phyloP scores from a whole-genome alignment of 2,329 filamentous ascomycete species.

The Fusarium nurragi region DNA sequence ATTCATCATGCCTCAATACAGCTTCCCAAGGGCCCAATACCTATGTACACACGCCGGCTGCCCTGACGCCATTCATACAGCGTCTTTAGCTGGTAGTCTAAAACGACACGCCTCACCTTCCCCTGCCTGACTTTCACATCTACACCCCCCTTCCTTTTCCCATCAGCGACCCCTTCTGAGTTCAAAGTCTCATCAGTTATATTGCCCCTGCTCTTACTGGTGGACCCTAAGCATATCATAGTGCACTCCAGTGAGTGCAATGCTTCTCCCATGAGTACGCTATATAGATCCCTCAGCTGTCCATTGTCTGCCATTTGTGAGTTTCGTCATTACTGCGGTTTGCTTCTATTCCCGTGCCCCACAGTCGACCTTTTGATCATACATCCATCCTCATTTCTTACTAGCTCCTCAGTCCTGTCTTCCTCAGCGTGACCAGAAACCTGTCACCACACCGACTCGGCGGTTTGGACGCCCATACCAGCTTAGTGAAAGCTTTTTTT shows the following conservation, averaged over 20 bases:
- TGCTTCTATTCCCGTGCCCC: conserved; percentile 37
- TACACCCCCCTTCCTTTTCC: conserved; percentile 33
- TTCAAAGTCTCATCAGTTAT: conserved; percentile 39
- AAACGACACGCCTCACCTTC: conserved; percentile 42
- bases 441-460: conserved; percentile 41
- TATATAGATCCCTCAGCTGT: conserved; percentile 43
- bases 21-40: conserved; percentile 6
- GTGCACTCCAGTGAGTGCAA: conserved; percentile 26
- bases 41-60: conserved; percentile 2
- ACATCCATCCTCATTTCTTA: conserved; percentile 16
- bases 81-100: conserved; percentile 36
- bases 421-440: conserved; percentile 38
- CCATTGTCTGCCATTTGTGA: conserved; percentile 34
- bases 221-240: conserved; percentile 38
- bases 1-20: conserved; percentile 11
- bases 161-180: conserved; percentile 26
- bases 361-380: conserved; percentile 26
- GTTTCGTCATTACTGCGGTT: conserved; percentile 42
- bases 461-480: conserved; percentile 38
- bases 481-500: conserved; percentile 35
- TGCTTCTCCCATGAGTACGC: conserved; percentile 32
- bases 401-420: conserved; percentile 37
- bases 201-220: conserved; percentile 37
- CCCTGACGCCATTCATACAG: conserved; percentile 38
- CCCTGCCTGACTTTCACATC: conserved; percentile 30